Base-by-base conservation (phyloP, 2,329 filamentous ascomycete genomes). In the Aspergillus brasiliensis region DNA sequence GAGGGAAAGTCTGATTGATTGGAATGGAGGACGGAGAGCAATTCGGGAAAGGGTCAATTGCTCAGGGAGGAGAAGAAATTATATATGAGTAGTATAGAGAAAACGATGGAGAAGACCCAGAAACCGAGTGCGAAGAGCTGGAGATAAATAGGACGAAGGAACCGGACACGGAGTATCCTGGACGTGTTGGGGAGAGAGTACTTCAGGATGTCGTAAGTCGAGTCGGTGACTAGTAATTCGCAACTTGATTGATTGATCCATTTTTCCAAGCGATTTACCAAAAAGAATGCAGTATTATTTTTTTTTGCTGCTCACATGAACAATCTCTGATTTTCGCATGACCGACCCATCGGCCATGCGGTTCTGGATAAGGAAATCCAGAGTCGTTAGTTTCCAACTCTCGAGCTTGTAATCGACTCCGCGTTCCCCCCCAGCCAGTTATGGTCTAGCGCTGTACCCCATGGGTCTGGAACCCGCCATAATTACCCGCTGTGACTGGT, bases 221-320 rank as follows among this genome's bases (percentile, higher is more conserved):
- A 17, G 19, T 17, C 21, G 31, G 13, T 34, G 38, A 46, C 54
- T 47, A 59, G 52, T 40, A 42, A n/a, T n/a, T n/a, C n/a, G 27
- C 15, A 37, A 42, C 51, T 38, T 54, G 52, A 44, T 55, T 54
- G 52, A 44, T 55, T 46, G 15, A 42, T 28, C 34, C 31, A 38
- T 27, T 17, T 17, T 49, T 49, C 17, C 3, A 31, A n/a, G n/a
- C 34, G 19, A 25, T 52, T 40, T 11, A 5, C 28, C 31, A 34
- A 34, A 34, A 15, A 11, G 8, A 52, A 27, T 23, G 11, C 19
- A 52, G 44, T 56, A 46, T 49, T 37, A 57, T 51, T 63, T 65
- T 68, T 66, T 65, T 69, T 68, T 68, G 37, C 58, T 64, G 72
- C 64, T 73, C 73, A 75, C 73, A 75, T 73, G 71, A 63, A 67